phyloP scores from a whole-genome alignment of 306 rosid species.

The Mucuna pruriens region DNA sequence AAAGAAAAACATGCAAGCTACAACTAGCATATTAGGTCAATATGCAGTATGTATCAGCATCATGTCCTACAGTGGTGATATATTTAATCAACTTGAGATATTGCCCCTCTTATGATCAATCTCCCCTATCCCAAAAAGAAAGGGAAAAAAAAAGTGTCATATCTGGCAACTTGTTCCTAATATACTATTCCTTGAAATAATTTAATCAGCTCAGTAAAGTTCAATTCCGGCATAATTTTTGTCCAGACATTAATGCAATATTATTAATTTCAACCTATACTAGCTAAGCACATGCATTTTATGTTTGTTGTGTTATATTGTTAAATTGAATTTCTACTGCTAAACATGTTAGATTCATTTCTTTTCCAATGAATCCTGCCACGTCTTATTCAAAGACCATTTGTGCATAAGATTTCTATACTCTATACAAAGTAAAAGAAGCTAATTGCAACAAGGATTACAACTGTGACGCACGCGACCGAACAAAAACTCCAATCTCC shows the following conservation, averaged over 20 bases:
- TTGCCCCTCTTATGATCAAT: conserved; percentile 27
- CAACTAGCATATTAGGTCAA: conserved; percentile 32
- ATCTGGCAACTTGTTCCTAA: conserved; percentile 23
- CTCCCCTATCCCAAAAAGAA: not conserved
- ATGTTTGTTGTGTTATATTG: conserved; percentile 3
- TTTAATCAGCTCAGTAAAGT: conserved; percentile 7
- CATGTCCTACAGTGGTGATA: conserved; percentile 36
- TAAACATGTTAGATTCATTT: conserved; percentile 30
- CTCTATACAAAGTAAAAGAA: conserved; percentile 18
- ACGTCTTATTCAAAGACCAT: conserved; percentile 42
- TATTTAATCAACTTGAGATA: conserved; percentile 25
- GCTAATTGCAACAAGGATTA: conserved; percentile 31
- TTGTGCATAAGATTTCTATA: conserved; percentile 34
- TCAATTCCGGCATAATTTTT: conserved; percentile 10
- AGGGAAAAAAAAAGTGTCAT: not conserved
- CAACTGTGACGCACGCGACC: conserved; percentile 66
- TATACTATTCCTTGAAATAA: conserved; percentile 16
- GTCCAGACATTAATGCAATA: conserved; percentile 16
- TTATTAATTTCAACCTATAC: not conserved
- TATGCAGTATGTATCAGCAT: conserved; percentile 42
- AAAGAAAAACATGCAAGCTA: not conserved
- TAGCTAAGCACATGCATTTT: not conserved
- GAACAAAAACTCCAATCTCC: conserved; percentile 43
- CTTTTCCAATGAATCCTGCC: not conserved
- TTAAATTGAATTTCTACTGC: conserved; percentile 32